phyloP scores from a whole-genome alignment of 345 rosid species.

The Diplotaxis tenuifolia region DNA sequence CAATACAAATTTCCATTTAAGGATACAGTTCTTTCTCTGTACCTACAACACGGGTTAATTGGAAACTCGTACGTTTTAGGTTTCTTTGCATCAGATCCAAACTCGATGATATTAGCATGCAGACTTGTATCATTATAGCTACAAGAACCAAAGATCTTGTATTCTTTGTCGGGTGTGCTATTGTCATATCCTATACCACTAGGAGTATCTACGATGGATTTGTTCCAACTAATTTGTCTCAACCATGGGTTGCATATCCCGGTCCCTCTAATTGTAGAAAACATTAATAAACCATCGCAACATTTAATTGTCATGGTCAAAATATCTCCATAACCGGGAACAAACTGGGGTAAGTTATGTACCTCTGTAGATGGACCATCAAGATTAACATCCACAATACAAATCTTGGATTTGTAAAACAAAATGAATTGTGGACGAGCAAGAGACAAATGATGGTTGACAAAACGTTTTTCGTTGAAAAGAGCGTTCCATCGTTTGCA shows the following conservation, averaged over 20 bases:
- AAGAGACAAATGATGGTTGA: background rate
- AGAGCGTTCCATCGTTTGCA: background rate
- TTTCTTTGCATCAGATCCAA: background rate
- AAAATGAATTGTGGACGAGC: background rate
- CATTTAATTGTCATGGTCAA: background rate
- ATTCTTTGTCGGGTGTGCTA: background rate
- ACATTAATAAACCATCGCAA: background rate
- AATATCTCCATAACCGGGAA: background rate
- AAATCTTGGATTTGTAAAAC: background rate
- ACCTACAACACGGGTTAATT: too few relatives aligned
- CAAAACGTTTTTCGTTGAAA: background rate
- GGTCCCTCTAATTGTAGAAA: background rate
- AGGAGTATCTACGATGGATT: background rate
- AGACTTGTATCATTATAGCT: background rate
- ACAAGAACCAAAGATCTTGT: background rate
- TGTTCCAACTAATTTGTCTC: background rate
- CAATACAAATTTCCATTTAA: background rate
- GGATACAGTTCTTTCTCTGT: too few relatives aligned
- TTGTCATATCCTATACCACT: background rate
- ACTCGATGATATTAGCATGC: background rate
- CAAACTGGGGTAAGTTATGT: background rate
- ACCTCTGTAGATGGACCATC: background rate
- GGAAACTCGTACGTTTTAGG: background rate
- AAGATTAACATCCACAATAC: background rate
- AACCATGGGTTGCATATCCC: background rate